Evolutionary conservation across 1,284 basidiomycete genomes (phyloP), one percentile per base, ranked within the genome.

Genomic region (Ustilago sp.): DNA sequence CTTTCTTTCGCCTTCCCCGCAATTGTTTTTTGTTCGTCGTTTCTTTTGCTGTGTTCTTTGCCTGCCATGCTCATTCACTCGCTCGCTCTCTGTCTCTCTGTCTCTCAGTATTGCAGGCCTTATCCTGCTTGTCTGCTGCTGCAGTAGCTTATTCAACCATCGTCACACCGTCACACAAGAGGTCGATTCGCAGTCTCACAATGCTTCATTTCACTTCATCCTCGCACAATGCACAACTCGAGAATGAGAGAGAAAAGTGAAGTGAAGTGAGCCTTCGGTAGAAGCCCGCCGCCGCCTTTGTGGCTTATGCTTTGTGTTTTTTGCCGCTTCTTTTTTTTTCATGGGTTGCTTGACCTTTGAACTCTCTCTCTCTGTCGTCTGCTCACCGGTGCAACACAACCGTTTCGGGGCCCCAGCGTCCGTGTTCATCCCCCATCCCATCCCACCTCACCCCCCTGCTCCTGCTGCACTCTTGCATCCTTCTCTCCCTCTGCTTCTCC

Each of bases 1-100:
- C 54, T 45, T 19, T 48, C 35, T 15, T 32, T 47, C 54, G 43
- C 7, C 63, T 64, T 58, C 63, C 63, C 63, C 63, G 63, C 63
- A 64, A 43, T 64, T 64, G 58, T 52, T 32, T 51, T 9, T 4
- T 12, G 19, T 63, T 19, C 31, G 38, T 9, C 23, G n/a, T 28
- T n/a, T 19, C 6, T 50, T 50, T 39, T 32, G 38, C 47, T 57
- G 55, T 32, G 34, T 54, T 36, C 31, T 54, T 8, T n/a, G 11
- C 47, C 38, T 45, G 43, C 43, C 19, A 45, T 19, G 43, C n/a
- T 19, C 35, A 11, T 8, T 13, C 7, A 34, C 51, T 15, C 45
- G 19, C 45, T 54, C 36, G 32, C 9, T 55, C 53, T 28, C 53
- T 39, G 7, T 39, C 35, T 55, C 38, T 39, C 4, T 17, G 11